phyloP scores from a whole-genome alignment of 2,329 filamentous ascomycete species.

The Septoria petroselini region DNA sequence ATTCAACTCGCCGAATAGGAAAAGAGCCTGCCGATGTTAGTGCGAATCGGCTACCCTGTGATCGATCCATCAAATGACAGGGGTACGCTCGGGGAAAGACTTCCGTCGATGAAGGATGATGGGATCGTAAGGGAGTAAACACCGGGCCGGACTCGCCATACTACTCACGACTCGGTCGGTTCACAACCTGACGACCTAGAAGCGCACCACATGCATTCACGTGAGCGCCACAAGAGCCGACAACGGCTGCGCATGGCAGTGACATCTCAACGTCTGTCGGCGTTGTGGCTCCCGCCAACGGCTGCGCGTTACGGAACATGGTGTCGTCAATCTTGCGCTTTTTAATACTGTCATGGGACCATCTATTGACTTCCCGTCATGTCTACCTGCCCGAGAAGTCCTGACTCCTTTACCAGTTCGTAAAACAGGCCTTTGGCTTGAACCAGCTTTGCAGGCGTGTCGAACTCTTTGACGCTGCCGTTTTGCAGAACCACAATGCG shows the following conservation, averaged over 20 bases:
- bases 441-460: slow-evolving; percentile 75
- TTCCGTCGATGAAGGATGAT: background rate
- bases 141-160: slow-evolving; percentile 1
- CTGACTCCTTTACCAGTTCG: slow-evolving; percentile 86
- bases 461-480: slow-evolving; percentile 88
- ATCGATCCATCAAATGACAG: slow-evolving; percentile 1
- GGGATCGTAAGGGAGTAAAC: too few relatives aligned
- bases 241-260: slow-evolving; percentile 4
- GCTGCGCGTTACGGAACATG: background rate
- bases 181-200: slow-evolving; percentile 8
- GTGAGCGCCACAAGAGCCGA: slow-evolving; percentile 8
- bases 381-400: slow-evolving; percentile 56
- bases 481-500: slow-evolving; percentile 90
- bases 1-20: too few relatives aligned
- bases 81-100: slow-evolving; percentile 8
- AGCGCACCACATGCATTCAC: slow-evolving; percentile 7
- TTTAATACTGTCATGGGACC: background rate
- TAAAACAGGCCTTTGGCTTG: slow-evolving; percentile 77
- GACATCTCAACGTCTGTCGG: slow-evolving; percentile 13
- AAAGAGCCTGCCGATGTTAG: too few relatives aligned
- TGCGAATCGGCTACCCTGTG: too few relatives aligned
- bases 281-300: background rate
- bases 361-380: slow-evolving; percentile 15
- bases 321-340: background rate
- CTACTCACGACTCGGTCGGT: background rate